Base-by-base conservation (phyloP, 2,329 filamentous ascomycete species). In the Chalara sp. region DNA sequence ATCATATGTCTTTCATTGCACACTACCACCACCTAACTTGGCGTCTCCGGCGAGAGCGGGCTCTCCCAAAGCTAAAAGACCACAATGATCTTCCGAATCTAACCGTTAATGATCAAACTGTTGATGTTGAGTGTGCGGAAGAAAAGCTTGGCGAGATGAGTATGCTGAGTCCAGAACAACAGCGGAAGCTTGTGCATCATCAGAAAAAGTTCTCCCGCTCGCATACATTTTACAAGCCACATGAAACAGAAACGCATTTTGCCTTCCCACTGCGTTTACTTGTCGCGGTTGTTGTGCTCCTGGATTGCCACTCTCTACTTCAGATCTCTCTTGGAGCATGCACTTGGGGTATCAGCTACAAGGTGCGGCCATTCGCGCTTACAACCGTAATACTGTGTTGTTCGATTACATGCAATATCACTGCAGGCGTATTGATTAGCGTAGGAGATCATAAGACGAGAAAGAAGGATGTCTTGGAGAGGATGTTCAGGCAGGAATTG, bases 201-300 rank as follows among this genome's bases (percentile, higher is more conserved):
- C 86, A 91, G 63, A 77, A 75, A 58, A 92, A 91, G 62, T 86
- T 93, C 62, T 78, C 85, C 63, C 89, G 86, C 59, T 89, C 85
- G 0, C 89, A 95, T 65, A 90, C 86, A 5, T 95, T 92, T 67
- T 95, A 95, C 74, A 91, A 91, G 61, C 88, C 89, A 0, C 86
- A 95, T 66, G 89, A 95, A 68, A 95, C 89, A 0, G 75, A 81
- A 33, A 95, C 89, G 0, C 89, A 95, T 64, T 76, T 82, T 63
- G 85, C 89, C 0, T 95, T 95, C 55, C 87, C 89, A 0, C 72
- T 91, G 1, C 76, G 78, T 32, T 74, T 89, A 5, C 80, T 95
- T 32, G 76, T 93, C 37, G 82, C 86, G 51, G 83, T 92, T 52
- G 84, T 92, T n/a, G 74, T 88, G 6, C 72, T 95, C 2, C 76